Evolutionary conservation across 257 asterid species (phyloP).

Genomic region (Rehmannia glutinosa): DNA sequence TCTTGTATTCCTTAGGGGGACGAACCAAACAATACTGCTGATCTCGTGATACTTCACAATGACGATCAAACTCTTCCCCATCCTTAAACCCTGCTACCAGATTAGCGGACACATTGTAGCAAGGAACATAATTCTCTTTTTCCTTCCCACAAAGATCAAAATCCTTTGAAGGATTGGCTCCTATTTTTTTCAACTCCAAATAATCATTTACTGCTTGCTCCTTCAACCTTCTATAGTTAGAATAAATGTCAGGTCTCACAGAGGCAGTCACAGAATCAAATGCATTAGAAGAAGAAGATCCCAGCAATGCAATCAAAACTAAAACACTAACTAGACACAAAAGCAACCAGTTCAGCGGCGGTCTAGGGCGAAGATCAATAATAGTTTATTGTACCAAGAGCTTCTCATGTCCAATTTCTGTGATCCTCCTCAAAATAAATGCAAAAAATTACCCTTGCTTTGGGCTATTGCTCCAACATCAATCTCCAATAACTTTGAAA

Average conservation of each 20-base stretch:
- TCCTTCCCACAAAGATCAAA: conserved; percentile 84
- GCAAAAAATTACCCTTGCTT: conserved; percentile 12
- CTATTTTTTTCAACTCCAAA: conserved; percentile 58
- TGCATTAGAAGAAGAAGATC: conserved; percentile 54
- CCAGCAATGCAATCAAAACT: conserved; percentile 54
- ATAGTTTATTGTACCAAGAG: conserved; percentile 63
- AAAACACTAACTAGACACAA: conserved; percentile 60
- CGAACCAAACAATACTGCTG: conserved; percentile 71
- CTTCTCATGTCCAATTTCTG: conserved; percentile 81
- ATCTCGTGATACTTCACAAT: conserved; percentile 65
- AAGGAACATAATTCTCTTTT: conserved; percentile 83
- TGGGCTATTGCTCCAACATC: conserved; percentile 38
- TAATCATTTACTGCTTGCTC: conserved; percentile 70
- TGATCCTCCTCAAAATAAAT: conserved; percentile 23
- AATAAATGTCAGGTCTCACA: conserved; percentile 47
- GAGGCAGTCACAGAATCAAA: conserved; percentile 50
- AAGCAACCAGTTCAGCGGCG: conserved; percentile 69
- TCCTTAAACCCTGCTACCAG: conserved; percentile 66
- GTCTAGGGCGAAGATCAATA: conserved; percentile 57
- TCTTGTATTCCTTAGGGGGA: conserved; percentile 93
- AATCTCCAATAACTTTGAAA: conserved; percentile 36
- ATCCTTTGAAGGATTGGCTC: conserved; percentile 46
- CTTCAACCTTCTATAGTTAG: conserved; percentile 63
- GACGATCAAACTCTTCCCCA: conserved; percentile 93
- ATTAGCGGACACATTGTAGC: conserved; percentile 85